These are phyloP conservation scores for Spatholobus suberectus DNA, from an alignment of 306 rosid genomes.

Conservation along the genomic window DNA sequence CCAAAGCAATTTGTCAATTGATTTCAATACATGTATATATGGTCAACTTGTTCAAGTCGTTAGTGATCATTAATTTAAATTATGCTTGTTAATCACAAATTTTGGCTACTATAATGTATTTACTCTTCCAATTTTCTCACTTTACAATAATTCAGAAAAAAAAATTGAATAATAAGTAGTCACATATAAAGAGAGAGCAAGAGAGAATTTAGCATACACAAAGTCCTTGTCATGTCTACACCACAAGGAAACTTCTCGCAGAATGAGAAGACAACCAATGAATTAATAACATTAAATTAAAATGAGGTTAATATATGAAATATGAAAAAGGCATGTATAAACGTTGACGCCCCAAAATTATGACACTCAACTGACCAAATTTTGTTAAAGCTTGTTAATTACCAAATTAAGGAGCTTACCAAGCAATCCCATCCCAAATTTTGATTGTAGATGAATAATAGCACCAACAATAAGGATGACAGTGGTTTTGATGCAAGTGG, in stretches of 20 bases:
- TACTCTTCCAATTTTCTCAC: not conserved
- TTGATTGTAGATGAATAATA: constrained; percentile 4
- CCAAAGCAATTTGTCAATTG: too few relatives aligned
- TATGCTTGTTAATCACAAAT: not conserved
- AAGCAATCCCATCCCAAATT: not conserved
- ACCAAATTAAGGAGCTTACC: not conserved
- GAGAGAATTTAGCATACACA: not conserved
- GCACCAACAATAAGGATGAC: not conserved
- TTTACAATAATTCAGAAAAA: not conserved
- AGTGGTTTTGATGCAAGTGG: not conserved
- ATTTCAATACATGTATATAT: too few relatives aligned
- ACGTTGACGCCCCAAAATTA: constrained; percentile 20
- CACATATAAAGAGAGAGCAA: not conserved
- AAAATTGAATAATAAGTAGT: not conserved
- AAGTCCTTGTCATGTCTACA: constrained; percentile 17
- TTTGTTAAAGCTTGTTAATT: not conserved
- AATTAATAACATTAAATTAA: not conserved
- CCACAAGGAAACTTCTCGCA: constrained; percentile 13
- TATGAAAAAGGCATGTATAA: constrained; percentile 19
- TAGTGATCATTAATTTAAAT: not conserved
- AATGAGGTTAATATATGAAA: not conserved
- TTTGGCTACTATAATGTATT: not conserved
- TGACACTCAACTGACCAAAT: too few relatives aligned
- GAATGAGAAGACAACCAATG: constrained; percentile 8
- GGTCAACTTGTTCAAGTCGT: not conserved